Conservation (phyloP, 1,139 yeast species). For the Protomyces macrosporus region DNA sequence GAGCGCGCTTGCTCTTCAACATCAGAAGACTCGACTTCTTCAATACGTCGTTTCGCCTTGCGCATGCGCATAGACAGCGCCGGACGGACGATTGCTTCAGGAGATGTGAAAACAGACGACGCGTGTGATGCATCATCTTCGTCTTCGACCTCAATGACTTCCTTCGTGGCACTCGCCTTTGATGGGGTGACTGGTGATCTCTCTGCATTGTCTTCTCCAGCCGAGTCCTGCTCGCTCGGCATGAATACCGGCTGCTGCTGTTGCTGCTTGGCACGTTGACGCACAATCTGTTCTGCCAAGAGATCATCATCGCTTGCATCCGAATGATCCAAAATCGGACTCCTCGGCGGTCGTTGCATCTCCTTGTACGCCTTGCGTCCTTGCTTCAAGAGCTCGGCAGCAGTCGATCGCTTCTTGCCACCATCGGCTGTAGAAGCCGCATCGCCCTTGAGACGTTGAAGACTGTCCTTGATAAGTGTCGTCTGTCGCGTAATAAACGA, state of each 20-base stretch:
- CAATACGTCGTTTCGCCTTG: background rate
- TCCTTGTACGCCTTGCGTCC: background rate
- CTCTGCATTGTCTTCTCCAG: too few species aligned
- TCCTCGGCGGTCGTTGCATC: background rate
- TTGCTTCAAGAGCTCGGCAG: background rate
- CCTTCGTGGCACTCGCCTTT: too few species aligned
- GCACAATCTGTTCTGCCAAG: background rate
- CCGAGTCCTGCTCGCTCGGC: too few species aligned
- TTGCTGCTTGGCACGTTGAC: too few species aligned
- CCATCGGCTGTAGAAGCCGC: background rate
- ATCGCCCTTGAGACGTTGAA: background rate
- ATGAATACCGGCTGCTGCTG: too few species aligned
- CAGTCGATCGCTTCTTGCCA: background rate
- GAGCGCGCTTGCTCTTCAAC: background rate
- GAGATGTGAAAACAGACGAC: background rate
- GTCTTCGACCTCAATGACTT: too few species aligned
- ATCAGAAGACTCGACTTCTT: background rate
- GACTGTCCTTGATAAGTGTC: background rate
- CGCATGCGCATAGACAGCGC: background rate
- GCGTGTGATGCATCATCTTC: too few species aligned
- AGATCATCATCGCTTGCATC: background rate
- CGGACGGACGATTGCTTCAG: background rate
- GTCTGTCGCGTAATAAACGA: background rate
- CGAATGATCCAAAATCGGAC: background rate
- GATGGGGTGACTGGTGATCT: too few species aligned